Evolutionary conservation across 2,329 filamentous ascomycete species (phyloP).

Genomic region (Cryphonectria parasitica): DNA sequence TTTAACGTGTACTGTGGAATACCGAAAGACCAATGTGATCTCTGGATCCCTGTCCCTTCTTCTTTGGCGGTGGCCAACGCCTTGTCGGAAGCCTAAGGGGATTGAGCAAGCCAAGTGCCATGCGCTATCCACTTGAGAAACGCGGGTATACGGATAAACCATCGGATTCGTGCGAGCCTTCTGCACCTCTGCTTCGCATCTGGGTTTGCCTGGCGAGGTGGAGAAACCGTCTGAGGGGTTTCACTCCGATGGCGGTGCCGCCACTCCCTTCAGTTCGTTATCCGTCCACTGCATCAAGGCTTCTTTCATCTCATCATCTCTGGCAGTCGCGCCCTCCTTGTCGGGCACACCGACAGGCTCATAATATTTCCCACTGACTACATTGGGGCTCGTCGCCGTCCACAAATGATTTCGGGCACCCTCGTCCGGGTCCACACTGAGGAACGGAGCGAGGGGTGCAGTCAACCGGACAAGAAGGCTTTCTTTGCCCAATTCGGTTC

Average conservation of each 20-base stretch:
- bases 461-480: conserved; percentile 19
- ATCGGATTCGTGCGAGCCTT: background rate
- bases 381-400: conserved; percentile 40
- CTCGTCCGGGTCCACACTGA: conserved; percentile 35
- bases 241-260: background rate
- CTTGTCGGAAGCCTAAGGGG: background rate
- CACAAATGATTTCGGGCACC: conserved; percentile 45
- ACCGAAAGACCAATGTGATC: background rate
- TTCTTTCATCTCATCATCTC: conserved; percentile 33
- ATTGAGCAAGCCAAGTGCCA: too few species aligned
- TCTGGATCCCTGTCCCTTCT: background rate
- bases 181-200: background rate
- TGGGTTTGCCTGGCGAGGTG: background rate
- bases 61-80: background rate
- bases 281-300: conserved; percentile 33
- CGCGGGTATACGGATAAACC: background rate
- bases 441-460: conserved; percentile 16
- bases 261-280: conserved; percentile 33
- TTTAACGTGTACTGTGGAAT: conserved; percentile 1
- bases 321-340: conserved; percentile 28
- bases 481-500: conserved; percentile 19
- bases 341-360: conserved; percentile 39
- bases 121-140: background rate
- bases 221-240: background rate
- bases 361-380: conserved; percentile 41